Evolutionary conservation across 1,139 yeast genomes (phyloP), one percentile per base, ranked within the genome.

Genomic region (Hemisphaericaspora subhashii): DNA sequence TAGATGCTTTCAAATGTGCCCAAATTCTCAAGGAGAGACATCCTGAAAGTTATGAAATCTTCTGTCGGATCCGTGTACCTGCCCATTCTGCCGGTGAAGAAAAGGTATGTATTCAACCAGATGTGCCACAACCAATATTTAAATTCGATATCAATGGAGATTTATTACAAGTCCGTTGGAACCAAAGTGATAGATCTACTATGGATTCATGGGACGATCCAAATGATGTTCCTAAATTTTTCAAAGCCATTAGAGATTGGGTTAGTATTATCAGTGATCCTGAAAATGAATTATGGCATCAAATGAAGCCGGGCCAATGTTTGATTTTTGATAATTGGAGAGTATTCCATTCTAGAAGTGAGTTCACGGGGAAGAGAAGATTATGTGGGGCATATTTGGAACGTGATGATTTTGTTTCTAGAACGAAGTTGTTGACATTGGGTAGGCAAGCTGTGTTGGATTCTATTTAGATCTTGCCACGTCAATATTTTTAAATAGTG

Each of bases 51-150:
- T 83, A 67, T 54, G 74, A 79, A 21, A 51, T 81, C 8, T 66
- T 84, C 38, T 66, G 81, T 8, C 59, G 61, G 20, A 64, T 76
- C 23, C 77, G 79, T 8, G 67, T 84, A 13, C 84, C 86, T n/a
- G 87, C 87, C 16, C 90, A 84, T 56, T 79, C 86, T 20, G 86
- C 89, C 1, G 92, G 92, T 11, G 90, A 84, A 53, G 81, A 72
- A 37, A 73, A 67, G 39, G 86, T 81, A 15, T 78, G 86, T 52
- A 81, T 82, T 39, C 82, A 78, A 48, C 86, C 86, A 1, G 79
- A 77, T 37, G 64, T 73, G 29, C 72, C 81, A 1, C 78, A 71
- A 50, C 87, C 89, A 2, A 71, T 83, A 2, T 77, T 84, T 56
- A 79, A 76, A 48, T 75, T 81, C 45, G 78, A 80, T 51, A 10